phyloP scores from a whole-genome alignment of 176 grass and related monocot species.

The Thalia dealbata region DNA sequence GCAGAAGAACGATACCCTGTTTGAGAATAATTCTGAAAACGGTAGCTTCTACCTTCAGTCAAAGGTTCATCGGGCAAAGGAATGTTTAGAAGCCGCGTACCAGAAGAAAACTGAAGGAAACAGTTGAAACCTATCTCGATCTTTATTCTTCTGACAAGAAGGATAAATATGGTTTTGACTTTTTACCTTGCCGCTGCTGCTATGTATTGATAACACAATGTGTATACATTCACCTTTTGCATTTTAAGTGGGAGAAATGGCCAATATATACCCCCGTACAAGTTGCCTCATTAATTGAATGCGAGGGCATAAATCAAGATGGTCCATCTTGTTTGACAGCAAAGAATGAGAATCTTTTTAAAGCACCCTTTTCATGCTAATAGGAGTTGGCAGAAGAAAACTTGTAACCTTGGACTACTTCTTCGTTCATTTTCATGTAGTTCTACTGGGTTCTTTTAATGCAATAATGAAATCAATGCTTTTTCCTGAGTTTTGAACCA shows the following conservation, averaged over 20 bases:
- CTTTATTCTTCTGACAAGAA: background rate
- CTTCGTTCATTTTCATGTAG: too few relatives aligned
- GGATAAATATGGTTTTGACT: background rate
- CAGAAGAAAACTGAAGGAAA: constrained; percentile 39
- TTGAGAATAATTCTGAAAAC: constrained; percentile 66
- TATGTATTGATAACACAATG: background rate
- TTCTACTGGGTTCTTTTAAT: too few relatives aligned
- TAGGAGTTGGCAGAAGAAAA: too few relatives aligned
- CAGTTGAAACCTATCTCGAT: background rate
- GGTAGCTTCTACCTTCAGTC: constrained; percentile 94
- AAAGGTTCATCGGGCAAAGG: constrained; percentile 86
- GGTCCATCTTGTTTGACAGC: background rate
- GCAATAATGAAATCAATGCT: too few relatives aligned
- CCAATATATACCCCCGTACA: background rate
- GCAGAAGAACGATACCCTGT: constrained; percentile 67
- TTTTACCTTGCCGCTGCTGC: too few relatives aligned
- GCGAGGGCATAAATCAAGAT: background rate
- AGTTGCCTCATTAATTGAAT: background rate
- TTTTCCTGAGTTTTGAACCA: too few relatives aligned
- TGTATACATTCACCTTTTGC: background rate
- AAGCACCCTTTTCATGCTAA: too few relatives aligned
- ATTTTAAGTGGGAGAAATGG: background rate
- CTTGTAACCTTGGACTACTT: too few relatives aligned
- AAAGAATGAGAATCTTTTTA: background rate
- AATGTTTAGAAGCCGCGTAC: constrained; percentile 70